Evolutionary conservation across 306 rosid species (phyloP), one percentile per base, ranked within the genome.

Genomic region (Ceratonia siliqua): DNA sequence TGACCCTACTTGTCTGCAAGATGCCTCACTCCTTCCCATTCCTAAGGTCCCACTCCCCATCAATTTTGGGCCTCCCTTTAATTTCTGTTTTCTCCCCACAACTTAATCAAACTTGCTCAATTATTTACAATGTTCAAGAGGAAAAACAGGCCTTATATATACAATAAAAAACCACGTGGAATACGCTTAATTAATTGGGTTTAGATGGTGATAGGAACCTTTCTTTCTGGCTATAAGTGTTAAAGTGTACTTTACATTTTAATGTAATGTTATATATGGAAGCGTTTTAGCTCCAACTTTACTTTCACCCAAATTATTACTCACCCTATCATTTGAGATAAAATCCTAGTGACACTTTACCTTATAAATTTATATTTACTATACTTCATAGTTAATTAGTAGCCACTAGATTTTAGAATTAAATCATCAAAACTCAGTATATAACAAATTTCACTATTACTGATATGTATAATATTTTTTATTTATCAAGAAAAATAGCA

Each of bases 1-100:
- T 79, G 85, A 76, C 82, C 88, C 90, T 72, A 82, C 88, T 33
- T 88, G 90, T 84, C 81, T 78, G 62, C 50, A 48, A 81, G 82
- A 74, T 79, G 82, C 86, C 71, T 82, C 61, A 27, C 67, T 66
- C 63, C 46, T 58, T 63, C 80, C 89, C 85, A 82, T 81, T 45
- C 62, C 77, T 17, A 12, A 11, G 88, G 82, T 46, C 79, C 90
- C 84, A 79, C 85, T 18, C 68, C 32, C 85, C 88, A 67, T 80
- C 76, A 13, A 43, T 72, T 56, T 70, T 75, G 20, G 3, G 25
- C 48, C 7, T 48, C 55, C 33, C 50, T 83, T 75, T 20, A 1
- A 22, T 55, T 53, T 53, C 17, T 39, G 62, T 76, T 73, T 56
- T 78, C 11, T 48, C 43, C n/a, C n/a, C n/a, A n/a, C n/a, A n/a